Evolutionary conservation across 352 stramenopile species (phyloP).

Genomic region (Aphanomyces cochlioides): DNA sequence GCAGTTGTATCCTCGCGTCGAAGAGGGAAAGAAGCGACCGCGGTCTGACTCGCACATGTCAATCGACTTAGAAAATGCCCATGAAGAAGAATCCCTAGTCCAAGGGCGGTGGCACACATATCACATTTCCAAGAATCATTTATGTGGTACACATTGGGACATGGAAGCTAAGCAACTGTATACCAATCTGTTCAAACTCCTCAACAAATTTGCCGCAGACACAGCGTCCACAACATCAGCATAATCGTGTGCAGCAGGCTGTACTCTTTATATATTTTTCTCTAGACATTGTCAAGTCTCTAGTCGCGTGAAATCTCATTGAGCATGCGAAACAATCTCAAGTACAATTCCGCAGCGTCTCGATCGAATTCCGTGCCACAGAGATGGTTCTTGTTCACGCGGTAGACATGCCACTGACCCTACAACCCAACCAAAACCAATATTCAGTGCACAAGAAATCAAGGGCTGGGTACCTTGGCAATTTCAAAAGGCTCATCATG

Average conservation of each 20-base stretch:
- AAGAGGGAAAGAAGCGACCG: not conserved
- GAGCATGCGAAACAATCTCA: conserved; percentile 49
- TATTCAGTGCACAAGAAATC: not conserved
- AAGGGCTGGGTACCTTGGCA: conserved; percentile 1
- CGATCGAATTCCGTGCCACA: conserved; percentile 64
- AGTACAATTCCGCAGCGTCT: conserved; percentile 57
- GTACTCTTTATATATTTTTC: not conserved
- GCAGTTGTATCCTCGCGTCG: conserved; percentile 11
- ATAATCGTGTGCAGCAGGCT: not conserved
- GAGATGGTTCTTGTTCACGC: conserved; percentile 70
- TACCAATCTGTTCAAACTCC: conserved; percentile 12
- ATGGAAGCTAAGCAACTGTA: conserved; percentile 16
- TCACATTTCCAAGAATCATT: conserved; percentile 20
- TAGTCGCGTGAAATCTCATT: conserved; percentile 7
- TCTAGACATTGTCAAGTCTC: too few relatives aligned
- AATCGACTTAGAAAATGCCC: conserved; percentile 13
- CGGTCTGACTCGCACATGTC: conserved; percentile 18
- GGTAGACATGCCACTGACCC: conserved; percentile 70
- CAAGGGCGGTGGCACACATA: conserved; percentile 22
- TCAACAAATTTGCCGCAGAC: conserved; percentile 17
- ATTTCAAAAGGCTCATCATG: conserved; percentile 44
- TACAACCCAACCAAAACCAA: conserved; percentile 9
- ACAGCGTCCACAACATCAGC: not conserved
- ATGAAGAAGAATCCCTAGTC: not conserved
- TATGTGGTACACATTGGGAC: conserved; percentile 17